Evolutionary conservation across 2,329 filamentous ascomycete species (phyloP), one percentile per base, ranked within the genome.

Genomic region (Exophiala xenobiotica): DNA sequence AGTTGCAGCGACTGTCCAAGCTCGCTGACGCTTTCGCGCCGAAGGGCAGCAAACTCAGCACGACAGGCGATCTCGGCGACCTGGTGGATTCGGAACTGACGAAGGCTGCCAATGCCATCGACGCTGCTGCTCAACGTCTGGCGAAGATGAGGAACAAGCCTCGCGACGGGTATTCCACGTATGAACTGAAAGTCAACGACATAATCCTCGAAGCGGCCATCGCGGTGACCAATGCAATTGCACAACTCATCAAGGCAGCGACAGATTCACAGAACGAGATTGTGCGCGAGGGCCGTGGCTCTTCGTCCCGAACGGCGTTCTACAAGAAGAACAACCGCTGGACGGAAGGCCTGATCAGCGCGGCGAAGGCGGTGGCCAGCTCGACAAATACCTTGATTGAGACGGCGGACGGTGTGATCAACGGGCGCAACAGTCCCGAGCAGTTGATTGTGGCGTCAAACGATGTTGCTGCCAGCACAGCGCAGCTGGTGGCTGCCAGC

Each of bases 271-370:
- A 99, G 69, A 85, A 95, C 68, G 93, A 99, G 74, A 99, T 99
- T 66, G 93, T 99, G 37, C 86, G 90, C 59, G 90, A 95, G 57
- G 93, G 93, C 6, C 86, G 88, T 16, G 93, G 93, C 27, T 87
- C 86, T 20, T 89, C 88, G 45, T 95, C 90, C 38, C 82, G 86
- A 51, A 95, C 91, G 1, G 90, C 91, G 19, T 99, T 99, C 71
- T 99, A 99, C 84, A 97, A 97, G 81, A 97, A 97, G 78, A 96
- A 99, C 80, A 99, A 97, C 74, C 83, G 93, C 46, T 99, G 93
- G 93, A 99, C 93, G 0, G 93, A 99, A 67, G 93, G 93, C 41
- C 83, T 99, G 54, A 96, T 99, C 67, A 96, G 90, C 29, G 93
- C 93, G 0, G 92, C 93, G 59, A 99, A 99, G 74, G 93, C 93